Evolutionary conservation across 257 asterid genomes (phyloP).

Genomic region (Solanum rostratum): DNA sequence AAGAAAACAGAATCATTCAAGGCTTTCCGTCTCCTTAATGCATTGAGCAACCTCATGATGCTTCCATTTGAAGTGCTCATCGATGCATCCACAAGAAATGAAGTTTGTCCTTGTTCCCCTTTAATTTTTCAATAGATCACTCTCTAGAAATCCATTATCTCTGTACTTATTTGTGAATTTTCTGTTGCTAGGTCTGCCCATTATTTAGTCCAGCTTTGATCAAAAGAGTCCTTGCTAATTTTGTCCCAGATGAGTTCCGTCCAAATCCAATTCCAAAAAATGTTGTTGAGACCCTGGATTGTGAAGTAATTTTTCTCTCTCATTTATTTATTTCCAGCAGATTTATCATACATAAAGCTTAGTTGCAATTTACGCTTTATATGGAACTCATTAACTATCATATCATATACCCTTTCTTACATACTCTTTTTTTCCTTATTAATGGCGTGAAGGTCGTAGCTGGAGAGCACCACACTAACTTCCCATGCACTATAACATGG

Average conservation of each 20-base stretch:
- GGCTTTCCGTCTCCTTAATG: slow-evolving; percentile 66
- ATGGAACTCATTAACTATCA: not conserved
- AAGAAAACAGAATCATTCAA: slow-evolving; percentile 39
- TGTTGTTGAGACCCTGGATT: slow-evolving; percentile 45
- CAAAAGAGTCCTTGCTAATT: slow-evolving; percentile 52
- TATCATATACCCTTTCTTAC: not conserved
- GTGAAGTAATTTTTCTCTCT: slow-evolving; percentile 41
- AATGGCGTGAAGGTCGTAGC: slow-evolving; percentile 30
- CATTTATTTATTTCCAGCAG: not conserved
- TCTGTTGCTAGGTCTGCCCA: slow-evolving; percentile 58
- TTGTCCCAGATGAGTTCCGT: slow-evolving; percentile 83
- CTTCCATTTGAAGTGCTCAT: slow-evolving; percentile 75
- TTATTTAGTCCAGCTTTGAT: slow-evolving; percentile 58
- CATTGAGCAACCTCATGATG: slow-evolving; percentile 86
- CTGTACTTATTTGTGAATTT: not conserved
- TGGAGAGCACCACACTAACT: slow-evolving; percentile 21
- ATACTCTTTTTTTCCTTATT: not conserved
- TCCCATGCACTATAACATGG: slow-evolving; percentile 45
- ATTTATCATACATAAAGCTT: not conserved
- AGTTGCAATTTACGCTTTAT: not conserved
- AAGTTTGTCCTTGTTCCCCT: slow-evolving; percentile 27
- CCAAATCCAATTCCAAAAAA: slow-evolving; percentile 64
- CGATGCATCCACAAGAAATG: slow-evolving; percentile 62
- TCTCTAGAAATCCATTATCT: not conserved
- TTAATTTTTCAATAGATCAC: not conserved